Conservation (phyloP, 495 filamentous ascomycete species). For the Acidiella bohemica region DNA sequence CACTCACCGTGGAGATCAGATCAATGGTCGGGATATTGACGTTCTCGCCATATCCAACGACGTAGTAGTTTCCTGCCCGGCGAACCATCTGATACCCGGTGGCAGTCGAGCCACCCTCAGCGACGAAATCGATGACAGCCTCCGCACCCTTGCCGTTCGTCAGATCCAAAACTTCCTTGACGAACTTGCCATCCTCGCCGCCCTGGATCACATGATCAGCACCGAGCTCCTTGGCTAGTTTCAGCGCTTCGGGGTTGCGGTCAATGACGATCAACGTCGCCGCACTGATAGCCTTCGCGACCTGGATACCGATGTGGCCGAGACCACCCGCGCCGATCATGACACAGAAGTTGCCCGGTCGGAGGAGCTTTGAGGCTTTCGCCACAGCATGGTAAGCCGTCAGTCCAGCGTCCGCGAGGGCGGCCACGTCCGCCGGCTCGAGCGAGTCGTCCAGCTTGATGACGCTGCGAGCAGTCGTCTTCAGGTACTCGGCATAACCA, state of each 20-base stretch:
- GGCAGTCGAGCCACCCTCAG: conserved; percentile 4
- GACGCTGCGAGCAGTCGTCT: conserved; percentile 6
- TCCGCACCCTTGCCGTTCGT: conserved; percentile 8
- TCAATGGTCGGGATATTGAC: conserved; percentile 10
- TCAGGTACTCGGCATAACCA: conserved; percentile 9
- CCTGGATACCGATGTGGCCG: conserved; percentile 12
- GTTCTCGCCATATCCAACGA: conserved; percentile 6
- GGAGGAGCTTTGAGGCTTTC: conserved; percentile 5
- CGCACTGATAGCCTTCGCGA: conserved; percentile 10
- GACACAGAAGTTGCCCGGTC: conserved; percentile 8
- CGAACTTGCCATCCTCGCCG: conserved; percentile 5
- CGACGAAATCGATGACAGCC: conserved; percentile 11
- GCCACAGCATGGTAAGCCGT: conserved; percentile 14
- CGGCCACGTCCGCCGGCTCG: conserved; percentile 9
- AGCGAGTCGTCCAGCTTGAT: conserved; percentile 9
- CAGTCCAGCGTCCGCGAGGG: conserved; percentile 10
- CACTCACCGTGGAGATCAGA: conserved; percentile 12
- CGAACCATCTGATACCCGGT: conserved; percentile 8
- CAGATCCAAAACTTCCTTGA: conserved; percentile 5
- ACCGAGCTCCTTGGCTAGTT: conserved; percentile 9
- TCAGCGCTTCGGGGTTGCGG: conserved; percentile 5
- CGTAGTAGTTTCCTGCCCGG: conserved; percentile 10
- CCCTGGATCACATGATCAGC: conserved; percentile 6
- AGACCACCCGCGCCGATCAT: conserved; percentile 9
- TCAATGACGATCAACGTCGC: conserved; percentile 9